These are phyloP conservation scores for Moniliophthora roreri DNA, from an alignment of 1,284 basidiomycete genomes.

Conservation along the genomic window DNA sequence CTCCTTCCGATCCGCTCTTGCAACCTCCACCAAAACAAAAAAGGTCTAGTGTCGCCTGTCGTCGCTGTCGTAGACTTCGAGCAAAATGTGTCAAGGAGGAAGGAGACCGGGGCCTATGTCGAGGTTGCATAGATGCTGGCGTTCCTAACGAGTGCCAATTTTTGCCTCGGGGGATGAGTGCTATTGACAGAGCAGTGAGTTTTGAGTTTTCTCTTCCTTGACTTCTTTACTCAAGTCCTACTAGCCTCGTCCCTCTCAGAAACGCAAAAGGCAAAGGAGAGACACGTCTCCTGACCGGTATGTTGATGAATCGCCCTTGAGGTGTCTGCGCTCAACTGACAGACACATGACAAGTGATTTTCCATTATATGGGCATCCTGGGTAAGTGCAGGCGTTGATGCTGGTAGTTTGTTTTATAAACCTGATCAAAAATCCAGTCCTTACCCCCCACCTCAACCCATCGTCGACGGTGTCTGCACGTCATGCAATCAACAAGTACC, in stretches of 20 bases:
- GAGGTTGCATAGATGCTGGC: conserved; percentile 17
- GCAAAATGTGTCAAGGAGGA: conserved; percentile 18
- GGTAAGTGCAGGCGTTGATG: not conserved
- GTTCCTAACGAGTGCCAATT: conserved; percentile 19
- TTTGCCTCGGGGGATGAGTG: conserved; percentile 17
- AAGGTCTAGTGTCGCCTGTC: conserved; percentile 18
- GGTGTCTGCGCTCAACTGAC: not conserved
- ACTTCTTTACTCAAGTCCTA: not conserved
- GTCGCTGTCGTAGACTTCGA: conserved; percentile 16
- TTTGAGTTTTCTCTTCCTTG: not conserved
- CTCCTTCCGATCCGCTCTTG: conserved; percentile 13
- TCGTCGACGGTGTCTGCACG: conserved; percentile 14
- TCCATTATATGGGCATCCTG: not conserved
- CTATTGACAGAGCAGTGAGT: conserved; percentile 20
- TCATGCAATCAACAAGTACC: conserved; percentile 13
- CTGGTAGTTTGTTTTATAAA: not conserved
- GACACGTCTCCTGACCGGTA: conserved; percentile 15
- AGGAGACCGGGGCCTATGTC: conserved; percentile 12
- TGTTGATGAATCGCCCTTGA: not conserved
- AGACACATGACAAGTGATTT: not conserved
- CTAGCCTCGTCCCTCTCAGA: conserved; percentile 16
- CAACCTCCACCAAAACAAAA: conserved; percentile 18
- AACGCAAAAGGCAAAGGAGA: conserved; percentile 17
- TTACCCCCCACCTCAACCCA: conserved; percentile 4
- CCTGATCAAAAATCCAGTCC: not conserved